Percentiles rank a stretch among this genome's conserved stretches.
These are phyloP conservation scores for Cynara cardunculus DNA, from an alignment of 129 eudicot species.

Conservation along the genomic window DNA sequence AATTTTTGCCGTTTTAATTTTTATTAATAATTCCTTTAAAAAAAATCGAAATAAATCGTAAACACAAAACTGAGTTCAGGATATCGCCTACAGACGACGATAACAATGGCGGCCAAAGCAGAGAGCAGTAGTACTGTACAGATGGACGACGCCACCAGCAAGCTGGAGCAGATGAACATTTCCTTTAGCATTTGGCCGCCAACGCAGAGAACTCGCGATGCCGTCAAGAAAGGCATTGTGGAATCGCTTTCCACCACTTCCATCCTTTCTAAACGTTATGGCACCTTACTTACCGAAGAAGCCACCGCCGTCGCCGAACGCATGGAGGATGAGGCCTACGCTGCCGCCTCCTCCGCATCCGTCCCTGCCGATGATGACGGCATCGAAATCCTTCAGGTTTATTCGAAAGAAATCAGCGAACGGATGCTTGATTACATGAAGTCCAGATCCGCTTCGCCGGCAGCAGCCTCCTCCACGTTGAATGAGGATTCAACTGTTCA, in stretches of 20 bases:
- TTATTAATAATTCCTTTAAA: no score
- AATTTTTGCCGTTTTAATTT: background rate
- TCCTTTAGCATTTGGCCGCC: conserved; percentile 84
- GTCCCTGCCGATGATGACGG: conserved; percentile 48
- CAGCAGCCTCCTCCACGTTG: background rate
- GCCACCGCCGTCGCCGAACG: conserved; percentile 24
- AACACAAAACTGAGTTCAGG: background rate
- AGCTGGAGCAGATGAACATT: conserved; percentile 5
- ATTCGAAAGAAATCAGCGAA: conserved; percentile 66
- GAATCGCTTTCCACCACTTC: conserved; percentile 59
- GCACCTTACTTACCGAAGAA: conserved; percentile 48
- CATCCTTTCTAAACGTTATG: conserved; percentile 67
- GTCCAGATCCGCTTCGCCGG: conserved; percentile 38
- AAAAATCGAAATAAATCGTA: no score
- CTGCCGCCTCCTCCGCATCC: conserved; percentile 26
- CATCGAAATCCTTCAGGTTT: conserved; percentile 56
- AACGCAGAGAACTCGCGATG: conserved; percentile 58
- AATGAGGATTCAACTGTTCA: background rate
- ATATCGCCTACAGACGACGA: no score
- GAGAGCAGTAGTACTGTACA: background rate
- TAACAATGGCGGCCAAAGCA: background rate
- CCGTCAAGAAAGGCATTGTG: conserved; percentile 51
- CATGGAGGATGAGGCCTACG: conserved; percentile 62
- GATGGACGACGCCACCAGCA: background rate
- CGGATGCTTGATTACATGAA: conserved; percentile 60